Evolutionary conservation across 257 asterid species (phyloP), one percentile per base, ranked within the genome.

Genomic region (Lantana camara): DNA sequence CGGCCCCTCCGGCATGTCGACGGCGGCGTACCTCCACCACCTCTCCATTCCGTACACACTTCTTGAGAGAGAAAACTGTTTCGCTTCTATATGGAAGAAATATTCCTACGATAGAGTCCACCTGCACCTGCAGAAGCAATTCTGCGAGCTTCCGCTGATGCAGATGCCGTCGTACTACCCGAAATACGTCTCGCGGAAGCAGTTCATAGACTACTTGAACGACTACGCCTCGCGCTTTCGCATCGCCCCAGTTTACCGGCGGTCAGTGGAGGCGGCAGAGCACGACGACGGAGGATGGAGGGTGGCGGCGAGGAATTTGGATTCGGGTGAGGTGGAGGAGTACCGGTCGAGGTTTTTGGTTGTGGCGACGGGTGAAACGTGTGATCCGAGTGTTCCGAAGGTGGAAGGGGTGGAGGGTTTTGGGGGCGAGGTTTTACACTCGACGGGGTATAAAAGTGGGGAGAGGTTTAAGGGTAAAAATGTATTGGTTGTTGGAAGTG

Each of bases 401-500:
- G 34, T 91, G 2, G 78, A 72, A 42, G 96, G 96, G 9, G 20
- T 84, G 42, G 71, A 42, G 52, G 53, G 66, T 4, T 91, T 84
- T 55, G n/a, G 1, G 0, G 98, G 98, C 1, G 84, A 86, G 44
- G 62, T 75, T 19, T 9, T 91, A 64, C 98, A 91, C 55, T 82
- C 95, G 5, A 91, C 96, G 0, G 13, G 23, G 50, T 88, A 69
- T 49, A 84, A 70, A 38, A 86, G 84, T 13, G 98, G 87, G 0
- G 57, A 74, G 9, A 63, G 34, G 15, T 88, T 57, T 40, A 37
- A 24, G 22, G 74, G 75, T 0, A 78, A 81, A 14, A 72, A 19
- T 3, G 94, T 84, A 1, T 45, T 88, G 76, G 98, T 91, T 15
- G 94, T 88, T 40, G 98, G 98, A 21, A 75, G 94, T 48, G 98